Base-by-base conservation (phyloP, 192 early-diverging fungal genomes). In the Lobosporangium transversale region DNA sequence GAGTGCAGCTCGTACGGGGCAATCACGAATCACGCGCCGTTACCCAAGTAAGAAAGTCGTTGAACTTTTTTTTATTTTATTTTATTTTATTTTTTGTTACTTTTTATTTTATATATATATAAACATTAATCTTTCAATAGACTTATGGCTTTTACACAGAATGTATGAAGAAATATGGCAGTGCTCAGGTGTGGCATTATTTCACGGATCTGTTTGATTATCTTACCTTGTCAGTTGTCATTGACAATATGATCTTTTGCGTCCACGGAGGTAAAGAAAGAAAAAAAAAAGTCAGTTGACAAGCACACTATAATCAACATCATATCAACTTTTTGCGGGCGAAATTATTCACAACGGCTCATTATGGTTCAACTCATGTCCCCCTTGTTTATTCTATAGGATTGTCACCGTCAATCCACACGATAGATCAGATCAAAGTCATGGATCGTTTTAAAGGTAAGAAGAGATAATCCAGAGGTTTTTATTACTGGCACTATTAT, bases 161-260 rank as follows among this genome's bases (percentile, higher is more conserved):
- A 64, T 96, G 95, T 64, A 85, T 94, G 81, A 84, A 90, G 24
- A 97, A 95, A 78, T 97, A 97, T 66, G 94, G 93, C 3, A 87
- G 84, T 18, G 78, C 88, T 0, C 84, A 85, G 14, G 95, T 97
- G 11, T 98, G 97, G 97, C 84, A 87, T 5, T 94, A 94, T 29
- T 97, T 97, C 80, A 97, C 95, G 18, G 92, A 96, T 50, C 76
- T 97, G 73, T 98, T 98, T 80, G 97, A 98, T 71, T 98, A 90
- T 65, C 83, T 98, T 29, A 92, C 94, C 1, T 74, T 98, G 29
- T 91, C 91, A 0, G 94, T 93, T 2, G 91, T 93, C 9, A 95
- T 98, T 58, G 91, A 97, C 53, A 87, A 94, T 48, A 84, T 86
- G 33, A 95, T 98, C 12, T 95, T 98, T 65, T 97, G 95, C 74